phyloP scores from a whole-genome alignment of 345 rosid species.

The Hypericum androsaemum region DNA sequence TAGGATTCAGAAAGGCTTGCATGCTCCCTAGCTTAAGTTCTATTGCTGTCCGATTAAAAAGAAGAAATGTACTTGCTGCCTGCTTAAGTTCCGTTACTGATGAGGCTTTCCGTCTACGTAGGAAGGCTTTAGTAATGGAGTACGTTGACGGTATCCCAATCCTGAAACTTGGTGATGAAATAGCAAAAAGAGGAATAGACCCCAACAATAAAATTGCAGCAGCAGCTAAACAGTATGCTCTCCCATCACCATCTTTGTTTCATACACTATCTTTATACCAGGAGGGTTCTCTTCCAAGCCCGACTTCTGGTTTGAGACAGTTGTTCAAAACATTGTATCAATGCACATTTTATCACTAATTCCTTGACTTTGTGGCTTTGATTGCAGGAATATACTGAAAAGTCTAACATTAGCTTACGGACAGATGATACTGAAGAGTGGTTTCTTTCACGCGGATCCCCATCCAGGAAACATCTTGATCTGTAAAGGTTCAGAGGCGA shows the following conservation, averaged over 20 bases:
- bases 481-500: conserved; percentile 81
- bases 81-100: not conserved
- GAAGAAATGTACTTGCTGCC: not conserved
- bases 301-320: not conserved
- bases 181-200: conserved; percentile 83
- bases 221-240: conserved; percentile 89
- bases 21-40: too few species aligned
- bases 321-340: too few species aligned
- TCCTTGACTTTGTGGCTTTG: conserved; percentile 1
- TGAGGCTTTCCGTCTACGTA: conserved; percentile 16
- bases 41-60: too few species aligned
- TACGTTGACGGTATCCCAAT: conserved; percentile 87
- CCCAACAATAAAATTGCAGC: conserved; percentile 75
- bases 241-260: conserved; percentile 24
- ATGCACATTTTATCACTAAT: too few species aligned
- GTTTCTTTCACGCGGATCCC: conserved; percentile 95
- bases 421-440: conserved; percentile 94
- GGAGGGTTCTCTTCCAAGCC: too few species aligned
- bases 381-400: conserved; percentile 66
- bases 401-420: conserved; percentile 83
- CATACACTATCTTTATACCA: not conserved
- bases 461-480: conserved; percentile 96
- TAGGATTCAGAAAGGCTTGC: too few species aligned
- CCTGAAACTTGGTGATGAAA: conserved; percentile 78
- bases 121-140: conserved; percentile 85